Evolutionary conservation across 1,284 basidiomycete genomes (phyloP).

Genomic region (Puccinia hordei): DNA sequence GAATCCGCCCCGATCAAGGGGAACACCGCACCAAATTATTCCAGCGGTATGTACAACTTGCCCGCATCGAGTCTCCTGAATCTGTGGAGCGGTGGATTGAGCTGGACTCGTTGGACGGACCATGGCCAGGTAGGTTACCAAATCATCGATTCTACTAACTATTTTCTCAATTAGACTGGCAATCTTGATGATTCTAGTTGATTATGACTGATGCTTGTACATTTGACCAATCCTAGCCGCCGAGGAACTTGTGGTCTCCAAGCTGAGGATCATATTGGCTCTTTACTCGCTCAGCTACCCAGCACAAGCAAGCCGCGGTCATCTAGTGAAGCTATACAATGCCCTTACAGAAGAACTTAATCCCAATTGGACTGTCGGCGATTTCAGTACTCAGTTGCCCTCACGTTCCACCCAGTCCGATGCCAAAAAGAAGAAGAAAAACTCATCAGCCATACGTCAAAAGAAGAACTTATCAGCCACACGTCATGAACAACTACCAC

Average conservation of each 20-base stretch:
- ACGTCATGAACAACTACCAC: neutral
- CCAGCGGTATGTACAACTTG: constrained; percentile 16
- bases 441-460: neutral
- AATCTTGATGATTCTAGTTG: neutral
- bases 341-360: neutral
- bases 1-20: neutral
- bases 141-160: neutral
- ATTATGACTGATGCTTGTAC: neutral
- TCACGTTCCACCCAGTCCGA: neutral
- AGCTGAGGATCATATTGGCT: constrained; percentile 15
- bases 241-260: neutral
- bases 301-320: neutral
- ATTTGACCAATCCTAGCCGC: neutral
- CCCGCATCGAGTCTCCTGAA: constrained; percentile 3
- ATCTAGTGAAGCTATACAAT: constrained; percentile 1
- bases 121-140: neutral
- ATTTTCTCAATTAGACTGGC: too few species aligned
- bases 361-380: neutral
- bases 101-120: constrained; percentile 8
- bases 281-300: neutral
- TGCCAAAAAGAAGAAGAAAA: constrained; percentile 4
- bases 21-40: constrained; percentile 5
- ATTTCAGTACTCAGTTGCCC: neutral
- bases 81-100: constrained; percentile 11
- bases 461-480: too few species aligned